Conservation (phyloP, 257 asterid genomes). For the Gynochthodes officinalis region DNA sequence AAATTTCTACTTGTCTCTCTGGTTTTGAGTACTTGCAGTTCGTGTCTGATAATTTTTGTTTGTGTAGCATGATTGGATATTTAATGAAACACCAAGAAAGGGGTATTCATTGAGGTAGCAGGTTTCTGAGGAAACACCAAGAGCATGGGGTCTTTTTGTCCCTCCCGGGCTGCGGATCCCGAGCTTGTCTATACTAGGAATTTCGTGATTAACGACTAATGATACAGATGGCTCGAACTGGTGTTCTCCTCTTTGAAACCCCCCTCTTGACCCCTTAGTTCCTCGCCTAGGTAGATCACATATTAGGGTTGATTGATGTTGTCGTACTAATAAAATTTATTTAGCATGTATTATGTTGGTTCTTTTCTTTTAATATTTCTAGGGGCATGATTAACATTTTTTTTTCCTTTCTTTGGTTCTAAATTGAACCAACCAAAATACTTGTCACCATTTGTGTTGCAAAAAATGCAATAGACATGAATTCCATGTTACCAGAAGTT, state of each 20-base stretch:
- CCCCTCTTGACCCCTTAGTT: too few relatives aligned
- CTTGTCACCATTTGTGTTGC: not conserved
- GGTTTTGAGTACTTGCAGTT: not conserved
- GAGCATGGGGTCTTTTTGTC: not conserved
- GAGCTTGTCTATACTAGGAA: too few relatives aligned
- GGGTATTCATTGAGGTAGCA: not conserved
- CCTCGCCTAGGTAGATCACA: too few relatives aligned
- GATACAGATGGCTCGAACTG: too few relatives aligned
- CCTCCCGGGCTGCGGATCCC: not conserved
- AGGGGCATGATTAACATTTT: too few relatives aligned
- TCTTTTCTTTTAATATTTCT: not conserved
- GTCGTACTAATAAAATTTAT: too few relatives aligned
- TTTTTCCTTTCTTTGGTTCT: not conserved
- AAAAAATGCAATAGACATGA: not conserved
- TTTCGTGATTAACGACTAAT: too few relatives aligned
- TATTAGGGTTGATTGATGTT: too few relatives aligned
- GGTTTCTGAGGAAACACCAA: too few relatives aligned
- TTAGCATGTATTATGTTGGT: too few relatives aligned
- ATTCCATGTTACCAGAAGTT: not conserved
- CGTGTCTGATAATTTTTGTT: too few relatives aligned
- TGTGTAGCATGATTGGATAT: not conserved
- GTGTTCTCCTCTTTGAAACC: too few relatives aligned
- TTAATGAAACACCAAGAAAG: not conserved
- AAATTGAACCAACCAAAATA: not conserved
- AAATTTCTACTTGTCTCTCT: not conserved